phyloP scores from a whole-genome alignment of 1,284 basidiomycete species.

The Rhodofomes roseus region DNA sequence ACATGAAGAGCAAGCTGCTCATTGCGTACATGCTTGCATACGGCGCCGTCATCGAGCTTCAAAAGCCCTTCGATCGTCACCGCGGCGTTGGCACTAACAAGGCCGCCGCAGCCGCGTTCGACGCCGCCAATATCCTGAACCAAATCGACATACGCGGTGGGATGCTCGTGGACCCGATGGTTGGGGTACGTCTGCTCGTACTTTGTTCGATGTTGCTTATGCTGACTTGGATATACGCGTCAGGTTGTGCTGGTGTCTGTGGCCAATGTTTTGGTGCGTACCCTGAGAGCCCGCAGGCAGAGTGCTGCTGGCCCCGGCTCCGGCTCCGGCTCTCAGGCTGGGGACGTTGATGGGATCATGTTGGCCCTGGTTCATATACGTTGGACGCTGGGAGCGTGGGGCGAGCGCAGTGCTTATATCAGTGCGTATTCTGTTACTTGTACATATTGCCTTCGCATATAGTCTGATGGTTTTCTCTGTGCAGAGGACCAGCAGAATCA shows the following conservation, averaged over 20 bases:
- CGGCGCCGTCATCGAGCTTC: background rate
- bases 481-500: background rate
- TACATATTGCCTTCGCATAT: background rate
- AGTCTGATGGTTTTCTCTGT: background rate
- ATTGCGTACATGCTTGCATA: background rate
- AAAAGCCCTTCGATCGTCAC: background rate
- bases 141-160: background rate
- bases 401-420: background rate
- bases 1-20: background rate
- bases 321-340: too few species aligned
- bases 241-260: background rate
- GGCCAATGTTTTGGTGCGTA: background rate
- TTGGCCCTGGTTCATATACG: background rate
- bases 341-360: background rate
- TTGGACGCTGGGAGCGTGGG: background rate
- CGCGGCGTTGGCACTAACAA: background rate
- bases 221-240: background rate
- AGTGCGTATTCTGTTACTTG: background rate
- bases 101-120: background rate
- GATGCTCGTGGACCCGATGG: background rate
- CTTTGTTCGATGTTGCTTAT: background rate
- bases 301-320: background rate
- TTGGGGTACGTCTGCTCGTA: background rate
- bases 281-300: background rate
- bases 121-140: background rate